These are phyloP conservation scores for Cadophora sp. DNA, from an alignment of 2,329 filamentous ascomycete genomes.

Conservation along the genomic window DNA sequence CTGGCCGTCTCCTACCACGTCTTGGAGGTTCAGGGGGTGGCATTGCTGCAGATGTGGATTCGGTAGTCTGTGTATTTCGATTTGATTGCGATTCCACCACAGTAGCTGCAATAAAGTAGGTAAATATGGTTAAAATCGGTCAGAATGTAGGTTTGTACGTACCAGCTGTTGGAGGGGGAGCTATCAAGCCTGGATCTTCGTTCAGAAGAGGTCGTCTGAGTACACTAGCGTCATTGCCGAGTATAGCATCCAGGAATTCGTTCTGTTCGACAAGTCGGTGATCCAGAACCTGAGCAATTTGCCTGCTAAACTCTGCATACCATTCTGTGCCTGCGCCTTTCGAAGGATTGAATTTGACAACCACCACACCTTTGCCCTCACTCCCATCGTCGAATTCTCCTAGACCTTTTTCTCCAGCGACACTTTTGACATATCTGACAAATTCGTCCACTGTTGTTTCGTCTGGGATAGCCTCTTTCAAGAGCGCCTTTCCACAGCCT, in stretches of 20 bases:
- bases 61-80: conserved; percentile 24
- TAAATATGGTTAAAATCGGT: background rate
- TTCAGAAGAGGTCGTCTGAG: conserved; percentile 73
- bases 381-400: conserved; percentile 69
- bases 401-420: conserved; percentile 76
- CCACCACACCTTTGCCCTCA: conserved; percentile 74
- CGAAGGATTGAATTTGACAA: conserved; percentile 75
- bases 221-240: conserved; percentile 77
- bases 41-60: conserved; percentile 19
- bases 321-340: conserved; percentile 63
- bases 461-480: conserved; percentile 65
- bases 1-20: conserved; percentile 49
- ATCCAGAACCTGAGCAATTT: conserved; percentile 74
- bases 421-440: conserved; percentile 75
- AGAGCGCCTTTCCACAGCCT: conserved; percentile 82
- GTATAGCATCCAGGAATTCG: conserved; percentile 89
- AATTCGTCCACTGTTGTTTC: conserved; percentile 78
- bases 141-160: conserved; percentile 19
- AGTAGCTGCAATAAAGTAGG: conserved; percentile 24
- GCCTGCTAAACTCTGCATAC: conserved; percentile 72
- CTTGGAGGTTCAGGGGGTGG: conserved; percentile 33
- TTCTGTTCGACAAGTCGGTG: conserved; percentile 88
- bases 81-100: conserved; percentile 24
- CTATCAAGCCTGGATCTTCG: conserved; percentile 45
- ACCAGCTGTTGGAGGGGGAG: conserved; percentile 43